Conservation (phyloP, 2,329 filamentous ascomycete genomes). For the Cyphellophora europaea region DNA sequence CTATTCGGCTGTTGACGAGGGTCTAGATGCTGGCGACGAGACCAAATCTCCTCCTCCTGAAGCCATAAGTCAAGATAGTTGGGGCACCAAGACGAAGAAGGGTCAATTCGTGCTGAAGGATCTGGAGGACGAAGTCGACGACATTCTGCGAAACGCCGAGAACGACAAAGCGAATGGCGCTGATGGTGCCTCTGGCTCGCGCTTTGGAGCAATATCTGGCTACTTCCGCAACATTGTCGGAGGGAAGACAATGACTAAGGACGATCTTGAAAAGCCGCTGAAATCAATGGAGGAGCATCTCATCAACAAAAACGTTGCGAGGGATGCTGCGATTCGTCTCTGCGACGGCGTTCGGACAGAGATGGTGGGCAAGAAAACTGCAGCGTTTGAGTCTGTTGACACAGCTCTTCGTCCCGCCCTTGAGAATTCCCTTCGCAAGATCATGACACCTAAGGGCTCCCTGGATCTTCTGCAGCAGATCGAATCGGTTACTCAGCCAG, state of each 20-base stretch:
- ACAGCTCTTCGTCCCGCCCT: slow-evolving; percentile 75
- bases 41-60: slow-evolving; percentile 54
- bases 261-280: slow-evolving; percentile 83
- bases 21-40: slow-evolving; percentile 38
- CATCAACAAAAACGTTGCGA: slow-evolving; percentile 89
- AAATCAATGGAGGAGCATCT: slow-evolving; percentile 95
- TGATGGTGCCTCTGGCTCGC: slow-evolving; percentile 64
- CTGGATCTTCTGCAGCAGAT: slow-evolving; percentile 93
- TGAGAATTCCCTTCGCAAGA: slow-evolving; percentile 86
- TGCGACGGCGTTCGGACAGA: slow-evolving; percentile 89
- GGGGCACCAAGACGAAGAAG: slow-evolving; percentile 75
- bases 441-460: slow-evolving; percentile 89
- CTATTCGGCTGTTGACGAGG: slow-evolving; percentile 62
- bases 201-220: slow-evolving; percentile 73
- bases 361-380: slow-evolving; percentile 82
- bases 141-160: slow-evolving; percentile 74
- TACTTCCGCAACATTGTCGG: slow-evolving; percentile 93
- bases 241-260: slow-evolving; percentile 81
- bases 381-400: slow-evolving; percentile 81
- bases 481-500: slow-evolving; percentile 61
- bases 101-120: slow-evolving; percentile 93
- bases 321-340: slow-evolving; percentile 82
- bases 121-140: slow-evolving; percentile 84
- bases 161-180: slow-evolving; percentile 45
- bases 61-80: slow-evolving; percentile 66